Percentiles rank a stretch among this genome's conserved stretches.
Conservation (phyloP, 805 yeast genomes). For the Saturnispora hagleri region DNA sequence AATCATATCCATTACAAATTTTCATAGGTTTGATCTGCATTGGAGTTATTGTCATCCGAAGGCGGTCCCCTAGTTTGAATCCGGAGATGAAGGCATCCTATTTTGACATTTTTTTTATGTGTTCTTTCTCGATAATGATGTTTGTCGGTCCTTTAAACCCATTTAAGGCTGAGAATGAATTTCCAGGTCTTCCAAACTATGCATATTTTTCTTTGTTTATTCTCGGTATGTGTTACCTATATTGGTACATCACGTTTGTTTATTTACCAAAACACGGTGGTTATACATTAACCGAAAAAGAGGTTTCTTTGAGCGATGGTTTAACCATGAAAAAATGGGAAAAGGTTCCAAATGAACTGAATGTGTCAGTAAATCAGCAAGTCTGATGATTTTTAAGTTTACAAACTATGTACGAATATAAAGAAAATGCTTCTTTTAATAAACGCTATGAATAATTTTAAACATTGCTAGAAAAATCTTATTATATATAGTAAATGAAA, state of each 20-base stretch:
- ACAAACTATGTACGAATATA: background rate
- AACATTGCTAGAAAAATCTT: background rate
- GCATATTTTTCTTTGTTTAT: constrained; percentile 37
- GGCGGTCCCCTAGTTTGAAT: constrained; percentile 37
- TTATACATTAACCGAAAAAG: constrained; percentile 37
- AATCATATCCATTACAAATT: constrained; percentile 41
- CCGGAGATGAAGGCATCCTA: constrained; percentile 46
- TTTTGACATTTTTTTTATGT: constrained; percentile 38
- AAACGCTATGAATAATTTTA: background rate
- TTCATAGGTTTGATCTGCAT: constrained; percentile 44
- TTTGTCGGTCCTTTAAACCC: constrained; percentile 45
- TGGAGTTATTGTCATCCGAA: constrained; percentile 49
- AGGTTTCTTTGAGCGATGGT: constrained; percentile 44
- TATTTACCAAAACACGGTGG: constrained; percentile 37
- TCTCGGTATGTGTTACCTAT: constrained; percentile 35
- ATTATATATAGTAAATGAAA: background rate
- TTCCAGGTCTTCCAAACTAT: constrained; percentile 37
- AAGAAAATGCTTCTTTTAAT: background rate
- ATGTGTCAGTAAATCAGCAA: background rate
- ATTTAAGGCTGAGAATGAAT: constrained; percentile 24
- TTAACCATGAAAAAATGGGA: constrained; percentile 49
- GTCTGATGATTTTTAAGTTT: background rate
- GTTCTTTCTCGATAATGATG: constrained; percentile 39
- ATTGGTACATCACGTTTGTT: constrained; percentile 48
- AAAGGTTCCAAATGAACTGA: constrained; percentile 20